These are phyloP conservation scores for Geum urbanum DNA, from an alignment of 306 rosid genomes.

Conservation along the genomic window DNA sequence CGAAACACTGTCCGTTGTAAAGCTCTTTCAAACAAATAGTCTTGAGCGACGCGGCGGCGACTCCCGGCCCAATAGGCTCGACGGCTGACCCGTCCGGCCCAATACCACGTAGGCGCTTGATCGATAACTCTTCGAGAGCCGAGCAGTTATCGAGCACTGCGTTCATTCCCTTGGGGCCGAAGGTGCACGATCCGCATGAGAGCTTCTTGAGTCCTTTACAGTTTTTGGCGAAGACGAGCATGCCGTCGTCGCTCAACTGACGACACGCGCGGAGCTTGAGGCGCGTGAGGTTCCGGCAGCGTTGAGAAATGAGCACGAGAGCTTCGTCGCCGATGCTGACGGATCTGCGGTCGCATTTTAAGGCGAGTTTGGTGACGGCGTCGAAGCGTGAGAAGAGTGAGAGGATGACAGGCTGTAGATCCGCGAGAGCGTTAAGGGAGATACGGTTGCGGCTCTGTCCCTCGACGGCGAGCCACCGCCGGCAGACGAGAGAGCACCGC, in stretches of 20 bases:
- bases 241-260: conserved; percentile 67
- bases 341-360: conserved; percentile 90
- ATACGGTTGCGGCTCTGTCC: conserved; percentile 94
- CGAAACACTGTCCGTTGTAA: conserved; percentile 86
- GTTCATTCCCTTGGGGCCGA: conserved; percentile 90
- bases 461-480: conserved; percentile 78
- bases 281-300: conserved; percentile 87
- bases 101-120: conserved; percentile 83
- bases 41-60: conserved; percentile 51
- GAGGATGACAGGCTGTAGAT: conserved; percentile 44
- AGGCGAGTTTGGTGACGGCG: conserved; percentile 80
- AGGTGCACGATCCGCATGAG: conserved; percentile 88
- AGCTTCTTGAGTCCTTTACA: conserved; percentile 90
- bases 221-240: conserved; percentile 71
- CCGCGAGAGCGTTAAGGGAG: conserved; percentile 67
- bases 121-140: conserved; percentile 75
- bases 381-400: conserved; percentile 82
- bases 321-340: conserved; percentile 69
- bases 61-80: conserved; percentile 81
- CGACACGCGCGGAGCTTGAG: conserved; percentile 93
- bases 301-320: conserved; percentile 57
- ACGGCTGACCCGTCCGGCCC: conserved; percentile 47
- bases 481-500: conserved; percentile 80
- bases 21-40: conserved; percentile 85
- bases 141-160: conserved; percentile 75